These are phyloP conservation scores for Xylaria sp. DNA, from an alignment of 2,329 filamentous ascomycete genomes.

Conservation along the genomic window DNA sequence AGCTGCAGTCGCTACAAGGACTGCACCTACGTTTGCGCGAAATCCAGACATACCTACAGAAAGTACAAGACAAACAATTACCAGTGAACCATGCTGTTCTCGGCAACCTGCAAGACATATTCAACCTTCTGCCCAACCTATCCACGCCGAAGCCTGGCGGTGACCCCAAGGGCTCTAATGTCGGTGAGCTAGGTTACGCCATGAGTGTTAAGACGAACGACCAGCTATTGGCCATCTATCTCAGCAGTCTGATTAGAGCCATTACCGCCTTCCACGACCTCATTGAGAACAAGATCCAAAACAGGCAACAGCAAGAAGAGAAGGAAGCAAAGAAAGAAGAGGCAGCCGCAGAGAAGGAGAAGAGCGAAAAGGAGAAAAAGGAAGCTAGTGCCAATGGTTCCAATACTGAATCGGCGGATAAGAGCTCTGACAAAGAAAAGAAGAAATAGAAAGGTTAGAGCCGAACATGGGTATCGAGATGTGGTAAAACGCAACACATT, in stretches of 20 bases:
- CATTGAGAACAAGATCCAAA: conserved; percentile 99
- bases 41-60: conserved; percentile 94
- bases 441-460: conserved; percentile 54
- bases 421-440: conserved; percentile 58
- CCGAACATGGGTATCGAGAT: conserved; percentile 12
- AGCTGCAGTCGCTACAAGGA: conserved; percentile 96
- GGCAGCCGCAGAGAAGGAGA: conserved; percentile 57
- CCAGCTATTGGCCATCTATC: conserved; percentile 97
- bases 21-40: conserved; percentile 94
- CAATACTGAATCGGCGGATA: conserved; percentile 50
- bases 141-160: conserved; percentile 78
- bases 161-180: conserved; percentile 65
- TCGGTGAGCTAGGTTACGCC: conserved; percentile 88
- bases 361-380: conserved; percentile 67
- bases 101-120: conserved; percentile 98
- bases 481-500: conserved; percentile 23
- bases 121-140: conserved; percentile 97
- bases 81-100: conserved; percentile 98
- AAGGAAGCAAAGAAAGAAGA: conserved; percentile 83
- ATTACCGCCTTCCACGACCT: conserved; percentile 99
- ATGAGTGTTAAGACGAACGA: conserved; percentile 99
- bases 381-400: conserved; percentile 68
- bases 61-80: conserved; percentile 90
- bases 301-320: conserved; percentile 95
- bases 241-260: conserved; percentile 94